Evolutionary conservation across 2,329 filamentous ascomycete species (phyloP).

Genomic region (Neonectria coccinea): DNA sequence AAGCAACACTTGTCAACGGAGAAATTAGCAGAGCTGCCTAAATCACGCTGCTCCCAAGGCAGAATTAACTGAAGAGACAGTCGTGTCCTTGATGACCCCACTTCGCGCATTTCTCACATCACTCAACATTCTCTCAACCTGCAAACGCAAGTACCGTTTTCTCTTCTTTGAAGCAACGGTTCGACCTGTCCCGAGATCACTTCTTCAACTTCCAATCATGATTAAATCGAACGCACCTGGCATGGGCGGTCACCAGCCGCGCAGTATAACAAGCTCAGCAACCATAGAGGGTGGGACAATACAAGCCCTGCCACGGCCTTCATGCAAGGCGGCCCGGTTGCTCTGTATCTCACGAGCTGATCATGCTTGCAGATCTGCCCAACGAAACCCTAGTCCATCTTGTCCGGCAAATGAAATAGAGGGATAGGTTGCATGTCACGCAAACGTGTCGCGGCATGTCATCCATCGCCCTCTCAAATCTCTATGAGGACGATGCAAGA

Average conservation of each 20-base stretch:
- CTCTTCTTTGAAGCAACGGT: too few species aligned
- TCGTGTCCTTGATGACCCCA: too few species aligned
- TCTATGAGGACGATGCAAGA: constrained; percentile 16
- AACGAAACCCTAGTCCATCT: constrained; percentile 29
- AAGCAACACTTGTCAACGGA: too few species aligned
- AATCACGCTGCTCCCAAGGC: not conserved
- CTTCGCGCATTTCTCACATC: too few species aligned
- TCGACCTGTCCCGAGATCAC: too few species aligned
- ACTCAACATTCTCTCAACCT: too few species aligned
- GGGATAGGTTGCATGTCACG: constrained; percentile 18
- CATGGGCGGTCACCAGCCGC: not conserved
- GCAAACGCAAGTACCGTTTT: too few species aligned
- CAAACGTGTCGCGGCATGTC: constrained; percentile 25
- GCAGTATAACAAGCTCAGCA: not conserved
- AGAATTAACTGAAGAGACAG: too few species aligned
- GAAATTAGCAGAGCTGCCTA: too few species aligned
- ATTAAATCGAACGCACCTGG: not conserved
- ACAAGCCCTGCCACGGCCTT: too few species aligned
- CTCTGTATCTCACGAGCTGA: not conserved
- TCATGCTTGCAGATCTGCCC: constrained; percentile 22
- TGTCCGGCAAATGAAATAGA: constrained; percentile 24
- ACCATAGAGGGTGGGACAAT: not conserved
- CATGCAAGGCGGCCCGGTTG: too few species aligned
- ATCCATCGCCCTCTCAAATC: constrained; percentile 14
- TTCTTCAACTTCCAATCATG: not conserved